Base-by-base conservation (phyloP, 2,329 filamentous ascomycete species). In the Ustulina deusta region DNA sequence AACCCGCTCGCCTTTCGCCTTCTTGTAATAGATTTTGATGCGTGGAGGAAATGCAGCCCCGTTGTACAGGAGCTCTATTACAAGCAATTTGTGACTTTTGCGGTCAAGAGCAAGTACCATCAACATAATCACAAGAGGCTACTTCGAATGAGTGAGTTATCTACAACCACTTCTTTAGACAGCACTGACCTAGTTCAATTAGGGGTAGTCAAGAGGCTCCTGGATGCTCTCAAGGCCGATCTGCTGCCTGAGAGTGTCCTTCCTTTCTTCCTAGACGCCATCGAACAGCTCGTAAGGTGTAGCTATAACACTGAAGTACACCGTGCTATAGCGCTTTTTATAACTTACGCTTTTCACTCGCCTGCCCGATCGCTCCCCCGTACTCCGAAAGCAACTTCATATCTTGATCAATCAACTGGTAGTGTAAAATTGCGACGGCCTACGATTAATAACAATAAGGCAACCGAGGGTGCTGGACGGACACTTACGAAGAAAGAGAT, bases 1-100 rank as follows among this genome's bases (percentile, higher is more conserved):
- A 99, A 99, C 74, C 95, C 96, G 0, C 85, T 99, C 69, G 96
- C 95, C 3, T 99, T 98, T 79, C 90, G 96, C 52, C 91, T 97
- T 38, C 84, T 99, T 20, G 85, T 99, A 32, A 93, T 98, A 61
- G 96, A 99, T 79, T 89, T 97, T 72, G 95, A 97, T 74, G 91
- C 95, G 22, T 99, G 96, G 96, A 89, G 95, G 71, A 90, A 89
- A 79, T 92, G 92, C 25, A 90, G 92, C 38, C 78, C 89, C 5
- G 86, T 90, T 20, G 93, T 94, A 0, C 93, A 97, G 76, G 90
- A 92, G 74, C 84, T 97, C 27, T 99, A 98, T 80, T 98, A 97
- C 80, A 90, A 90, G 68, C 96, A 99, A 77, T 98, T 98, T 75
- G 85, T 91, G 69, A 91, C 90, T 0, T 97, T 99, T 81, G 91